Evolutionary conservation across 192 early-diverging fungal genomes (phyloP).

Genomic region (Coemansia erecta): DNA sequence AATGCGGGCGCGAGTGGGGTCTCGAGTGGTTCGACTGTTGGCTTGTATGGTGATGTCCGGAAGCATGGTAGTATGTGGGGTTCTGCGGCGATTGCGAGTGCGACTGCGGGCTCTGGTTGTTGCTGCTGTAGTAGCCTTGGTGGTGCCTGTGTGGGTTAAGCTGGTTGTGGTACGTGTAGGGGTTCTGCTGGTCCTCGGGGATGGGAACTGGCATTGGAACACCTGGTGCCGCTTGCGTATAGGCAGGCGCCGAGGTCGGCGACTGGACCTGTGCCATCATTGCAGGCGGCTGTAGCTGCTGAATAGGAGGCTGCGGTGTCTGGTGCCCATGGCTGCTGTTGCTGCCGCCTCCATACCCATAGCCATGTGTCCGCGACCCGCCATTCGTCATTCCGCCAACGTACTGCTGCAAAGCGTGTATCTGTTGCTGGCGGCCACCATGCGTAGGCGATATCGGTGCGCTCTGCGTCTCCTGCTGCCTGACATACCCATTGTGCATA

Average conservation of each 20-base stretch:
- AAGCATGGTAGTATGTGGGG: not conserved
- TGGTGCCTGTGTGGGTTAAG: not conserved
- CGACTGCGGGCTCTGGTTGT: constrained; percentile 6
- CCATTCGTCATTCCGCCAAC: not conserved
- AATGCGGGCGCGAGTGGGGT: too few species aligned
- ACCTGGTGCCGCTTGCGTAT: not conserved
- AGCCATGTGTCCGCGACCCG: not conserved
- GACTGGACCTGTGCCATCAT: not conserved
- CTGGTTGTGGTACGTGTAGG: not conserved
- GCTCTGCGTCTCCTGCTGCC: constrained; percentile 23
- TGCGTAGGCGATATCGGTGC: constrained; percentile 31
- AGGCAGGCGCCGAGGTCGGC: not conserved
- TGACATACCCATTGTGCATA: not conserved
- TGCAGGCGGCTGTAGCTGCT: not conserved
- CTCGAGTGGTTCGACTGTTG: not conserved
- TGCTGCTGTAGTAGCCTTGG: constrained; percentile 1
- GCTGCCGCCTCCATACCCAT: too few species aligned
- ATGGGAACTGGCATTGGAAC: not conserved
- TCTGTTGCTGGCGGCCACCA: not conserved
- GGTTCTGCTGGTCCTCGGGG: not conserved
- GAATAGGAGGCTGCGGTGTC: too few species aligned
- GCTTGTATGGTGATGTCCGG: not conserved
- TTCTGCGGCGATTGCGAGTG: constrained; percentile 12
- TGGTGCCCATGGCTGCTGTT: not conserved
- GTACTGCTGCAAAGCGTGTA: not conserved